These are phyloP conservation scores for Fraxinus nigra DNA, from an alignment of 305 asterid species.

Conservation along the genomic window DNA sequence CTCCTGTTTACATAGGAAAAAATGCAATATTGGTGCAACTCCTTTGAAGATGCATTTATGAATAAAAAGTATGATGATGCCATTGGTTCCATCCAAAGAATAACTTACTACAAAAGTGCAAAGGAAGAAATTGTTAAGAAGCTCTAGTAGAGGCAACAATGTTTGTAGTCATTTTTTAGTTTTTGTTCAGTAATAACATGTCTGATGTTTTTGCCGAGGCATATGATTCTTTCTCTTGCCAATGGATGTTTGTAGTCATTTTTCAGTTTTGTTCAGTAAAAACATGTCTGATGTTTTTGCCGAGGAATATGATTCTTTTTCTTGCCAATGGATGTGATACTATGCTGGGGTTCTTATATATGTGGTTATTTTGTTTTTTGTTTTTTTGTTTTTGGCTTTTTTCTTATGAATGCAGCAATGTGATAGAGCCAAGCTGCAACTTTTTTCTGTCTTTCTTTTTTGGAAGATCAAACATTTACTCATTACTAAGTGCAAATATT, in stretches of 20 bases:
- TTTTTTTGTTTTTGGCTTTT: not conserved
- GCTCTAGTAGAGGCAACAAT: conserved; percentile 34
- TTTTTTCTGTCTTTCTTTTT: not conserved
- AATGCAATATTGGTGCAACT: conserved; percentile 48
- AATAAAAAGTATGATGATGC: conserved; percentile 58
- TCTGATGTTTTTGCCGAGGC: not conserved
- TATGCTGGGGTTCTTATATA: not conserved
- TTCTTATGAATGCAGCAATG: not conserved
- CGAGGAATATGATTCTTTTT: not conserved
- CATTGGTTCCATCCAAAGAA: conserved; percentile 58
- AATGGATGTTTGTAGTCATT: not conserved
- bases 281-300: not conserved
- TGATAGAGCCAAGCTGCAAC: not conserved
- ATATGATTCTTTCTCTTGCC: not conserved
- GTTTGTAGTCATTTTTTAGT: not conserved
- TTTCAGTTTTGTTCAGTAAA: not conserved
- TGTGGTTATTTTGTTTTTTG: not conserved
- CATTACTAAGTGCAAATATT: not conserved
- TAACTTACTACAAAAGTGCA: conserved; percentile 87
- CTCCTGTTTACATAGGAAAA: conserved; percentile 44
- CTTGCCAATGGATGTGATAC: not conserved
- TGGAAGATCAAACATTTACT: not conserved
- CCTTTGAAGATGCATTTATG: conserved; percentile 62
- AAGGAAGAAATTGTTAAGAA: conserved; percentile 80
- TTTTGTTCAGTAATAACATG: not conserved